Evolutionary conservation across 1,284 basidiomycete genomes (phyloP), one percentile per base, ranked within the genome.

Genomic region (Wolfiporia cocos): DNA sequence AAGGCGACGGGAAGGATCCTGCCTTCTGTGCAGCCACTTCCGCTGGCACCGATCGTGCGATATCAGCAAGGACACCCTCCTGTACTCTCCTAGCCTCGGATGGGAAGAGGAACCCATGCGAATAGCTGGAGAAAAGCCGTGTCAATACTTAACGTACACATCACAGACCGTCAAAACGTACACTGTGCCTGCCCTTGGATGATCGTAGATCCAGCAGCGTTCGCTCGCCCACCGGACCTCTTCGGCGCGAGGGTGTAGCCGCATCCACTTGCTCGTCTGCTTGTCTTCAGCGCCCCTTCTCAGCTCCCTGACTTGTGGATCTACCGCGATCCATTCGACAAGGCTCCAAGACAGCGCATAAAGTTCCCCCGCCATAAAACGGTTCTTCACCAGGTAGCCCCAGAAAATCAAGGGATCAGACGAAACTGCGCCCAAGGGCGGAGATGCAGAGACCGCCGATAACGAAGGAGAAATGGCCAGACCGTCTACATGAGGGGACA

Each of bases 151-250:
- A n/a, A n/a, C n/a, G n/a, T n/a, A n/a, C n/a, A n/a, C n/a, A n/a
- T n/a, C n/a, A n/a, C n/a, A n/a, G n/a, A n/a, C n/a, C n/a, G n/a
- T n/a, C n/a, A n/a, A n/a, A n/a, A 69, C 86, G 57, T 70, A 91
- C 78, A 93, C 90, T 17, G 94, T 97, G 36, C 87, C 85, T 2
- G 88, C 81, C 40, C 92, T 86, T 0, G 95, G 95, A 65, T 97
- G 94, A 63, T 99, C 95, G 65, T 99, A 97, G 51, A 99, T 92
- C 91, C 92, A 97, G 64, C 95, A 98, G 21, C 84, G 79, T 60
- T 99, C 95, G 53, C 89, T 86, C 22, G 78, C 75, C 92, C 92
- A 98, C 41, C 91, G 78, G 29, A 99, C 80, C 50, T 84, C 74
- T 26, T 76, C 67, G 10, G 84, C 78, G 36, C 83, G 78, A 0